phyloP scores from a whole-genome alignment of 2,329 filamentous ascomycete species.

The Neonectria neomacrospora region DNA sequence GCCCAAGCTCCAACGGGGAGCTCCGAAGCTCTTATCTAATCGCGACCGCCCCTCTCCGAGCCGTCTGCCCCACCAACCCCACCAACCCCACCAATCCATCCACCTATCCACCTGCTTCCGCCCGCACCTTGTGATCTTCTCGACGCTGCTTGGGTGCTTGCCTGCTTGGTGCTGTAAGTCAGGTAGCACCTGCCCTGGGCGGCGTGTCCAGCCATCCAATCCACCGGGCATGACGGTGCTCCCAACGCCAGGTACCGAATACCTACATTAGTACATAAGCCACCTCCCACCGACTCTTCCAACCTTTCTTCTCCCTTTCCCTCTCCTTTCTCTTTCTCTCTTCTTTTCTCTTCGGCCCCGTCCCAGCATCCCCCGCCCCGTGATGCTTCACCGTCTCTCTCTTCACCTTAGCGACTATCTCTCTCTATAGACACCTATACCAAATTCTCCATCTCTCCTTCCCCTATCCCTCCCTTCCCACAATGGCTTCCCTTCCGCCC shows the following conservation, averaged over 20 bases:
- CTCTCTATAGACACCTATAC: slow-evolving; percentile 3
- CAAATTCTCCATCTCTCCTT: slow-evolving; percentile 8
- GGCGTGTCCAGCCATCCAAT: slow-evolving; percentile 11
- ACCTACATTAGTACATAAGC: slow-evolving; percentile 34
- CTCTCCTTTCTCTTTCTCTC: slow-evolving; percentile 17
- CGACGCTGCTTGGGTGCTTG: slow-evolving; percentile 12
- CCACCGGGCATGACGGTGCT: too few species aligned
- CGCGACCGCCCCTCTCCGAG: slow-evolving; percentile 37
- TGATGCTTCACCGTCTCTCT: slow-evolving; percentile 38
- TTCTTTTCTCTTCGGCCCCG: slow-evolving; percentile 40
- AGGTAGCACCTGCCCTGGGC: slow-evolving; percentile 20
- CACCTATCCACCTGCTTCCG: slow-evolving; percentile 19
- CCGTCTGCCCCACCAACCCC: slow-evolving; percentile 26
- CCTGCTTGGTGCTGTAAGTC: slow-evolving; percentile 19
- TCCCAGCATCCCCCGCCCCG: slow-evolving; percentile 39
- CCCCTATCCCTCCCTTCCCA: slow-evolving; percentile 10
- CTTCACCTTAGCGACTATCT: slow-evolving; percentile 16
- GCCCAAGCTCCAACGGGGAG: slow-evolving; percentile 34
- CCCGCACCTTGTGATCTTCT: slow-evolving; percentile 24
- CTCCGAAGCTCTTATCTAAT: slow-evolving; percentile 48
- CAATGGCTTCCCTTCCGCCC: slow-evolving; percentile 59
- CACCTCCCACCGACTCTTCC: slow-evolving; percentile 32
- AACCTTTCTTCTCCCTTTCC: slow-evolving; percentile 19
- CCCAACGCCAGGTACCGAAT: slow-evolving; percentile 15
- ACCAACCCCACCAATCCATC: background rate